Evolutionary conservation across 805 yeast genomes (phyloP).

Genomic region (Saturnispora ahearnii): DNA sequence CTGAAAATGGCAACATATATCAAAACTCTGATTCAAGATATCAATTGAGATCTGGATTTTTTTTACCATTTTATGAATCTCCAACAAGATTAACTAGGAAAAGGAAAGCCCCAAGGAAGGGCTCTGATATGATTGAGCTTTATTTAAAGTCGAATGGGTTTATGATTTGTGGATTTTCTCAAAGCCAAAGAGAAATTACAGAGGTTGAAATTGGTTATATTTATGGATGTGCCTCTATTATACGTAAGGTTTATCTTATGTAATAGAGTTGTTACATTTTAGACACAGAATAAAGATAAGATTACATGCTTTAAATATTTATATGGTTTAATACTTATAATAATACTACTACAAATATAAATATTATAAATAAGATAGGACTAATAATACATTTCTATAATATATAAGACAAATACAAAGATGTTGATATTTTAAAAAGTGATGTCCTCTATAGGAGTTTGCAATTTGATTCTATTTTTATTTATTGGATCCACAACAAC

Average conservation of each 20-base stretch:
- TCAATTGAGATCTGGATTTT: too few relatives aligned
- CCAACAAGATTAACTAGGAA: conserved; percentile 29
- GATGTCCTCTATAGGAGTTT: conserved; percentile 6
- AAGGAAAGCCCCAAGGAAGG: conserved; percentile 14
- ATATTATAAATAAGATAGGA: neutral
- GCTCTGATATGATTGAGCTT: conserved; percentile 30
- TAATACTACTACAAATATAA: neutral
- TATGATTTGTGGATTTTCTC: conserved; percentile 38
- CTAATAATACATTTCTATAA: neutral
- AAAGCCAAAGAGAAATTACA: conserved; percentile 23
- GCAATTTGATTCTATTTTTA: conserved; percentile 22
- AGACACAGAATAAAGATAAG: too few relatives aligned
- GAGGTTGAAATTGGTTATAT: conserved; percentile 36
- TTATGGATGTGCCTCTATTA: conserved; percentile 36
- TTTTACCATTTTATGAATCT: too few relatives aligned
- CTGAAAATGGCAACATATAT: conserved; percentile 34
- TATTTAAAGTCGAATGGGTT: conserved; percentile 46
- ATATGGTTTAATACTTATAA: neutral
- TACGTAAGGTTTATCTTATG: conserved; percentile 38
- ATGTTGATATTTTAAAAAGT: neutral
- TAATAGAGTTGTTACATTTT: too few relatives aligned
- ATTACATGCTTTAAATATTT: neutral
- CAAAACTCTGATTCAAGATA: too few relatives aligned
- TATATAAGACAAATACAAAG: neutral
- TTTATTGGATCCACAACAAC: conserved; percentile 22